Base-by-base conservation (phyloP, 805 yeast species). In the Candida sakaeoensis region DNA sequence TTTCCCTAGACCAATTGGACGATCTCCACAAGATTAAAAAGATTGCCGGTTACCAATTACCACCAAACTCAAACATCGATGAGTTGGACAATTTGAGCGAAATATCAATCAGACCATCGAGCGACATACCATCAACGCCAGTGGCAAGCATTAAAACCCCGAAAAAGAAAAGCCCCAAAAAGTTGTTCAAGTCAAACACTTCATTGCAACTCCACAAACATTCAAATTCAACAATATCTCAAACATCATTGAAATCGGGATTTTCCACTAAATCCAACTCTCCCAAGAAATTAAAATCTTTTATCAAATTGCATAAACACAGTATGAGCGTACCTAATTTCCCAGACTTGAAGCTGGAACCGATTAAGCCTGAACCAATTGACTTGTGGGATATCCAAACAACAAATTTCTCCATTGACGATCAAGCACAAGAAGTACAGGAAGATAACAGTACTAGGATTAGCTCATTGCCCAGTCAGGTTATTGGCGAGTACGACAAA, bases 401-500 rank as follows among this genome's bases (percentile, higher is more conserved):
- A 6, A 32, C 36, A 23, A 54, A 53, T 10, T 65, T 63, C 1
- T 59, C 56, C 12, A 65, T 72, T 17, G 45, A 41, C 13, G 63
- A 59, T 40, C 23, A 7, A 24, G 14, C n/a, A n/a, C n/a, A n/a
- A n/a, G n/a, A 26, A 4, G 6, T 10, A 19, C 17, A 13, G 4
- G 19, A 14, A 9, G 39, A 36, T 13, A 21, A 26, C 9, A 27
- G 33, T 27, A 71, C 75, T 2, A 58, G 70, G 10, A 66, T 60
- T 30, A 52, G 76, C 58, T 58, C 72, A 51, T 44, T 69, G 27
- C 85, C 85, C 1, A 68, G 79, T 29, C 77, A 71, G 9, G 79
- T 77, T 3, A 70, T 79, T 40, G 85, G 85, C 0, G 78, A 77
- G 50, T 80, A 80, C 51, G 86, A 80, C 50, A 62, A 74, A 49